Base-by-base conservation (phyloP, 1,284 basidiomycete genomes). In the Irpex sp. region DNA sequence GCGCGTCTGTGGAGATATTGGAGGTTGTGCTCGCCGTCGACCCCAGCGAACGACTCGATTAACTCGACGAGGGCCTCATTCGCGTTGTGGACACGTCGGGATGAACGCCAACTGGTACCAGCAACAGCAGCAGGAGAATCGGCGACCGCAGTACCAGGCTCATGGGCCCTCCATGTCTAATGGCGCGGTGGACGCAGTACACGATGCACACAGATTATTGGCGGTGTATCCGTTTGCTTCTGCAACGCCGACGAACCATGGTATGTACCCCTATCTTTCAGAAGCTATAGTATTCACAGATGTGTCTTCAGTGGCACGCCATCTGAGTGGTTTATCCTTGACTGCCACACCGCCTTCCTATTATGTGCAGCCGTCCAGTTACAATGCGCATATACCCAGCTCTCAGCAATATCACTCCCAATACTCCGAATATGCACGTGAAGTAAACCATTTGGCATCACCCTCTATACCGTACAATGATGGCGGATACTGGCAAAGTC, bases 161-260 rank as follows among this genome's bases (percentile, higher is more conserved):
- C 57, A 60, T 55, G 31, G 34, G n/a, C 49, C 63, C n/a, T 44
- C 48, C 17, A 36, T 40, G 8, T 51, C 59, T 34, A 49, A 55
- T 15, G 59, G 66, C 19, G 64, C 72, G 15, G 72, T 70, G 48
- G 76, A 79, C 66, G 72, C 86, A 2, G 84, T 85, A 5, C 85
- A 87, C 58, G 82, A 86, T 72, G 84, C 86, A 3, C 88, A 89
- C 66, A 76, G 81, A 55, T 73, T 91, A 40, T 78, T 91, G 52
- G 81, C 84, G 6, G 78, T 81, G 38, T 91, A 91, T 71, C 87
- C 90, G 17, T 80, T 87, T 68, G 86, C 86, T 44, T 89, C 88
- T 63, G 85, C 85, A 48, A 88, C 85, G 3, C 88, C 89, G 31
- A 81, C 88, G 5, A 80, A 83, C 52, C 89, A 91, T 70, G 86